A percentile compares a stretch with the other conserved stretches of the same genome.
Conservation (phyloP, 1,139 yeast genomes). For the Zygotorulaspora mrakii region DNA sequence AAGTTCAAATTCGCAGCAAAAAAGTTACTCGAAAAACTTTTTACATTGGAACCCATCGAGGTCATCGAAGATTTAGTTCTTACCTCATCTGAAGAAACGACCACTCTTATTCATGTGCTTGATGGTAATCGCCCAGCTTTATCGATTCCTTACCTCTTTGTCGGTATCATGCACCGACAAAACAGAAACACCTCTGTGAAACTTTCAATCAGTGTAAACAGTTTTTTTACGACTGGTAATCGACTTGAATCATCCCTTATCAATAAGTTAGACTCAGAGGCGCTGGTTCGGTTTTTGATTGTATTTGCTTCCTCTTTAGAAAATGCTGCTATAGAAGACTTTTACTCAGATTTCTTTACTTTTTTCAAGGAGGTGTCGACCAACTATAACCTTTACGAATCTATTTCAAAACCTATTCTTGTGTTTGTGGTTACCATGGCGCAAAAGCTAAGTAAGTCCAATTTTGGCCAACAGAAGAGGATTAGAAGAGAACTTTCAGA, state of each 20-base stretch:
- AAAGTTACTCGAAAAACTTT: constrained; percentile 63
- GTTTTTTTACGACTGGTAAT: constrained; percentile 25
- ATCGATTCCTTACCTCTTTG: constrained; percentile 65
- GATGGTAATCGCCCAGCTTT: constrained; percentile 82
- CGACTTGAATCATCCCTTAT: constrained; percentile 25
- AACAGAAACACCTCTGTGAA: constrained; percentile 34
- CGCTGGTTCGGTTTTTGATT: constrained; percentile 35
- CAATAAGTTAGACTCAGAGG: constrained; percentile 22
- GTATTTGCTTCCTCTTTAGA: constrained; percentile 63
- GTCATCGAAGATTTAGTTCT: constrained; percentile 62
- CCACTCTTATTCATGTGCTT: constrained; percentile 50
- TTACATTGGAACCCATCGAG: constrained; percentile 68
- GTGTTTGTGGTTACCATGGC: constrained; percentile 51
- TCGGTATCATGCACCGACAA: constrained; percentile 48
- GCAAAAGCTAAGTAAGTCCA: constrained; percentile 52
- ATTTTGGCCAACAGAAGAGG: constrained; percentile 59
- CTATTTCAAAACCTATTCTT: constrained; percentile 51
- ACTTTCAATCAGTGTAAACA: constrained; percentile 22
- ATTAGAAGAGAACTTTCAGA: constrained; percentile 66
- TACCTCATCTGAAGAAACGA: constrained; percentile 22
- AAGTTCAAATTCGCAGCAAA: constrained; percentile 71
- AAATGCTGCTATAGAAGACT: constrained; percentile 70
- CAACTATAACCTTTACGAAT: constrained; percentile 48
- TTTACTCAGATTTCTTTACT: constrained; percentile 55
- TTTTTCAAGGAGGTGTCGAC: constrained; percentile 59